These are phyloP conservation scores for Mallotus japonicus DNA, from an alignment of 441 rosid species.

Conservation along the genomic window DNA sequence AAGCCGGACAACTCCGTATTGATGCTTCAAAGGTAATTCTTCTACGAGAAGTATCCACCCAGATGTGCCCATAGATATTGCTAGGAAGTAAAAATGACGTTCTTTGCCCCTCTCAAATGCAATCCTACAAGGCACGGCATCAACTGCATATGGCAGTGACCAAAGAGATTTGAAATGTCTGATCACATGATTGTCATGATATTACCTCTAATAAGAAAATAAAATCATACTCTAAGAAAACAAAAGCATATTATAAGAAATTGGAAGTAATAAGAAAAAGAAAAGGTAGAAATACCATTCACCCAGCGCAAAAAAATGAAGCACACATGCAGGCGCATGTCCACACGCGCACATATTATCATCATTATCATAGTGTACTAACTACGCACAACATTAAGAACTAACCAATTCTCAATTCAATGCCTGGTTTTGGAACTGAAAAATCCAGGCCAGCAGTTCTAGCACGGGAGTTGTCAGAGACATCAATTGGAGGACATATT, in stretches of 20 bases:
- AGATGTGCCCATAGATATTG: conserved; percentile 56
- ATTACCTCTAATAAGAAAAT: background rate
- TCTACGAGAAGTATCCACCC: conserved; percentile 94
- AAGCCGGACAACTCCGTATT: conserved; percentile 67
- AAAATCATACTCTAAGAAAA: conserved; percentile 1
- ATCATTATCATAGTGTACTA: conserved; percentile 1
- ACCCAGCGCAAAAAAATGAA: background rate
- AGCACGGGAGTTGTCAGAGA: conserved; percentile 60
- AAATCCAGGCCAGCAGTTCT: conserved; percentile 59
- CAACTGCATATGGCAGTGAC: conserved; percentile 58
- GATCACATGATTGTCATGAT: conserved; percentile 16
- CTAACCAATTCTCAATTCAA: conserved; percentile 73
- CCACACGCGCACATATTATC: background rate
- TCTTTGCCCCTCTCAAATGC: conserved; percentile 97
- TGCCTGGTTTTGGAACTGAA: conserved; percentile 78
- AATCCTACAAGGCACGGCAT: conserved; percentile 83
- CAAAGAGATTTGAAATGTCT: conserved; percentile 24
- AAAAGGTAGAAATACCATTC: background rate
- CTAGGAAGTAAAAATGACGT: conserved; percentile 71
- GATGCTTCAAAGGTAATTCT: conserved; percentile 62
- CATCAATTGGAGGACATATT: conserved; percentile 42
- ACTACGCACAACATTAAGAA: conserved; percentile 10
- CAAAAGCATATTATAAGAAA: background rate
- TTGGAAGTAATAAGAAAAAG: background rate
- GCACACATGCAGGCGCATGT: background rate